Evolutionary conservation across 805 yeast species (phyloP).

Genomic region (Lipomyces yamadae): DNA sequence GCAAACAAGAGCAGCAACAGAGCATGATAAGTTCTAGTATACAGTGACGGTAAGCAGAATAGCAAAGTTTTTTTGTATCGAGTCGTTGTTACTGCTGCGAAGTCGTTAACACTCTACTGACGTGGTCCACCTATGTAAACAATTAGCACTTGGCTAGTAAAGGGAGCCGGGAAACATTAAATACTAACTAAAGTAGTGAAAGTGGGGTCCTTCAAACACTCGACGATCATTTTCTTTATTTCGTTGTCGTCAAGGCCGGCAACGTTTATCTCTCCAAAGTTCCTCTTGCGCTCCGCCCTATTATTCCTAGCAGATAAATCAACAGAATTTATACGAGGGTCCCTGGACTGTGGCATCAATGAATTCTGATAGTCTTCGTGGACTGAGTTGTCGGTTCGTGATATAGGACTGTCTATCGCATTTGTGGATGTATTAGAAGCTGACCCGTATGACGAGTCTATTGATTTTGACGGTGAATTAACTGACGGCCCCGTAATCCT

Average conservation of each 20-base stretch:
- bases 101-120: conserved; percentile 7
- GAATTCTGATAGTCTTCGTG: neutral
- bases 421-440: neutral
- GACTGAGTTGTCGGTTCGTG: neutral
- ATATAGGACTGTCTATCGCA: neutral
- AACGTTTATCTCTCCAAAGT: conserved; percentile 6
- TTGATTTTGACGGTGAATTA: neutral
- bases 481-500: neutral
- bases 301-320: neutral
- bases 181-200: conserved; percentile 22
- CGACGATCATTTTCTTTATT: conserved; percentile 10
- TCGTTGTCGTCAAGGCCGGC: neutral
- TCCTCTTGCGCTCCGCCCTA: neutral
- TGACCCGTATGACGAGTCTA: neutral
- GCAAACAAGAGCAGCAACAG: conserved; percentile 2
- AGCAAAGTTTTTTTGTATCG: neutral
- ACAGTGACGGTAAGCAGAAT: conserved; percentile 1
- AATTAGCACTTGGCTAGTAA: neutral
- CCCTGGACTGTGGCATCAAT: neutral
- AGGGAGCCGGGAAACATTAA: too few relatives aligned
- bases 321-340: neutral
- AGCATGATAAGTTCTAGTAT: neutral
- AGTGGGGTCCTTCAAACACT: conserved; percentile 23
- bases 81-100: neutral
- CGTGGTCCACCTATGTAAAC: conserved; percentile 13